phyloP scores from a whole-genome alignment of 306 rosid genomes.

The Prosopis cineraria region DNA sequence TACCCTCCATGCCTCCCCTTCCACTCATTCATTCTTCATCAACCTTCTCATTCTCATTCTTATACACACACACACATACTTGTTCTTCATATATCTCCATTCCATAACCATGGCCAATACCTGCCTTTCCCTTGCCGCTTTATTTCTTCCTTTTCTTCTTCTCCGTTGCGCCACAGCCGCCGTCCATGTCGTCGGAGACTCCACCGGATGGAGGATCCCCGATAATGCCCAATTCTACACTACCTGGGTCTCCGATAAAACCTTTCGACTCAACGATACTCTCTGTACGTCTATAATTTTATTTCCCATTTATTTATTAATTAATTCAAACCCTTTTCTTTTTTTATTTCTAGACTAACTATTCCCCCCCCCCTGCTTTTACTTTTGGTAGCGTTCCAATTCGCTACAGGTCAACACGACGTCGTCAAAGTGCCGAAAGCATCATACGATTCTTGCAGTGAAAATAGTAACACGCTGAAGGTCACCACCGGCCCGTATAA shows the following conservation, averaged over 20 bases:
- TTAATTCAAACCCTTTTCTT: no score
- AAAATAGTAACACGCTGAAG: no score
- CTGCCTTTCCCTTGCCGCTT: not conserved
- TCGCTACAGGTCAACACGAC: not conserved
- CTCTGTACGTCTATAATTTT: no score
- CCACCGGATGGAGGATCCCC: constrained; percentile 45
- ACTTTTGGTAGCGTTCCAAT: constrained; percentile 24
- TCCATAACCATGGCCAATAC: not conserved
- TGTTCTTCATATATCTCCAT: not conserved
- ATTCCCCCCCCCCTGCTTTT: no score
- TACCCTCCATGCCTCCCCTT: no score
- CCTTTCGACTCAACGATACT: constrained; percentile 43
- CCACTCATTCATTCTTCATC: no score
- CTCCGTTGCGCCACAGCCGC: constrained; percentile 27
- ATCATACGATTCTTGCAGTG: constrained; percentile 32
- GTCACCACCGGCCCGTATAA: not conserved
- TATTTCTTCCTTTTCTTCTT: constrained; percentile 23
- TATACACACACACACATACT: not conserved
- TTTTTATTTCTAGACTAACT: no score
- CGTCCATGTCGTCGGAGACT: constrained; percentile 45
- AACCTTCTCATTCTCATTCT: not conserved
- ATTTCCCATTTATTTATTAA: no score
- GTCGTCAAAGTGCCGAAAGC: constrained; percentile 13
- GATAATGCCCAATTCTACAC: not conserved
- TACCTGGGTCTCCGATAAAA: constrained; percentile 38